Percentiles rank a stretch among this genome's conserved stretches.
These are phyloP conservation scores for Kockovaella imperatae DNA, from an alignment of 768 basidiomycete genomes.

Conservation along the genomic window DNA sequence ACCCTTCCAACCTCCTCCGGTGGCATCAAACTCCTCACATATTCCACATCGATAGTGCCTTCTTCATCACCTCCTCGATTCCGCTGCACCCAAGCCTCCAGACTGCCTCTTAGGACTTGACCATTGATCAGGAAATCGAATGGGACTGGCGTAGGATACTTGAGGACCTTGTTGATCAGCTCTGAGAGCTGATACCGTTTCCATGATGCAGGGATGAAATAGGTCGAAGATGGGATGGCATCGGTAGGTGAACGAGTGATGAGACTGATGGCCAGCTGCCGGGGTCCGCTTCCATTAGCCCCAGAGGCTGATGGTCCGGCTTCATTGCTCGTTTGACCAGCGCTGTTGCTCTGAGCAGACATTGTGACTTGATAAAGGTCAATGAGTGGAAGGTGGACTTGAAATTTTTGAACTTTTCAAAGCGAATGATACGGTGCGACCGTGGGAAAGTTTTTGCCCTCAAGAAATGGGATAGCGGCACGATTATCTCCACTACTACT, in stretches of 20 bases:
- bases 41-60: constrained; percentile 83
- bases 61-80: constrained; percentile 40
- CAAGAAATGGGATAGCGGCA: too few relatives aligned
- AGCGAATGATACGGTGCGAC: not conserved
- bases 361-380: not conserved
- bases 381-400: not conserved
- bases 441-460: constrained; percentile 13
- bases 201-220: constrained; percentile 85
- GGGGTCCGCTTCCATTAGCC: constrained; percentile 1
- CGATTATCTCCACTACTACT: too few relatives aligned
- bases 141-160: constrained; percentile 61
- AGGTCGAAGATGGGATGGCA: constrained; percentile 74
- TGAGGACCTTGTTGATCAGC: constrained; percentile 86
- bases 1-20: constrained; percentile 71
- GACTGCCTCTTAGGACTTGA: constrained; percentile 62
- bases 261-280: constrained; percentile 46
- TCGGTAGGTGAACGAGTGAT: constrained; percentile 68
- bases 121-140: constrained; percentile 88
- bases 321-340: not conserved
- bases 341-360: not conserved
- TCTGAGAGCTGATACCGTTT: constrained; percentile 93
- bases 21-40: constrained; percentile 80
- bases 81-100: constrained; percentile 61
- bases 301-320: not conserved
- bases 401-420: constrained; percentile 13